Conservation (phyloP, 208 protist species). For the Balamuthia mandrillaris region DNA sequence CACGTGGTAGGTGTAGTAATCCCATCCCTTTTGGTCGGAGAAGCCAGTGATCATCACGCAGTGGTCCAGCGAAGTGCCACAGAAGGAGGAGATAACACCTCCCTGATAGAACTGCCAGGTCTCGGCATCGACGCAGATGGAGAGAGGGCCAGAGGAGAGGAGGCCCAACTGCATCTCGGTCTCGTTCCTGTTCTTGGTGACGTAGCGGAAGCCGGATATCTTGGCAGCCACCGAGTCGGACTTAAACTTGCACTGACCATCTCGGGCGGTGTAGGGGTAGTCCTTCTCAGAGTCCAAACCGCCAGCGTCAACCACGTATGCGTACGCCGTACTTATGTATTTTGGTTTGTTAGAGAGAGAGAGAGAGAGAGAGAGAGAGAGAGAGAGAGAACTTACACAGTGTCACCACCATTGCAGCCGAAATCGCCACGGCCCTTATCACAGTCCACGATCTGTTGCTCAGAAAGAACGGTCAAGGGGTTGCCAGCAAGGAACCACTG, state of each 20-base stretch:
- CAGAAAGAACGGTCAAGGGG: constrained; percentile 78
- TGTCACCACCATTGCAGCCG: constrained; percentile 86
- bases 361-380: too few species aligned
- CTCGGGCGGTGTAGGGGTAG: constrained; percentile 73
- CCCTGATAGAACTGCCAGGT: not conserved
- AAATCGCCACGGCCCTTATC: constrained; percentile 64
- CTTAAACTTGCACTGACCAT: constrained; percentile 60
- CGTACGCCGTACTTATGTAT: constrained; percentile 77
- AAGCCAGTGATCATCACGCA: not conserved
- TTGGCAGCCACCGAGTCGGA: constrained; percentile 70
- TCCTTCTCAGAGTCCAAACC: constrained; percentile 74
- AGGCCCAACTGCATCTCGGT: constrained; percentile 76
- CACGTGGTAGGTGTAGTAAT: too few species aligned
- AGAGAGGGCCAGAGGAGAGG: constrained; percentile 74
- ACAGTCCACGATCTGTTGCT: constrained; percentile 91
- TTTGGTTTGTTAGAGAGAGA: too few species aligned
- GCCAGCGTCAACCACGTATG: constrained; percentile 74
- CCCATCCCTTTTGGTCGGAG: not conserved
- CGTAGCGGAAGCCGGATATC: constrained; percentile 69
- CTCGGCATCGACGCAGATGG: constrained; percentile 78
- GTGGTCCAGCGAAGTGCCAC: not conserved
- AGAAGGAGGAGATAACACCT: not conserved
- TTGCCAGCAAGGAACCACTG: constrained; percentile 71
- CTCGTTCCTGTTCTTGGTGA: constrained; percentile 71
- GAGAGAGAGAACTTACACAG: too few species aligned